Conservation (phyloP, 768 basidiomycete genomes). For the Coprinellus aureogranulatus region DNA sequence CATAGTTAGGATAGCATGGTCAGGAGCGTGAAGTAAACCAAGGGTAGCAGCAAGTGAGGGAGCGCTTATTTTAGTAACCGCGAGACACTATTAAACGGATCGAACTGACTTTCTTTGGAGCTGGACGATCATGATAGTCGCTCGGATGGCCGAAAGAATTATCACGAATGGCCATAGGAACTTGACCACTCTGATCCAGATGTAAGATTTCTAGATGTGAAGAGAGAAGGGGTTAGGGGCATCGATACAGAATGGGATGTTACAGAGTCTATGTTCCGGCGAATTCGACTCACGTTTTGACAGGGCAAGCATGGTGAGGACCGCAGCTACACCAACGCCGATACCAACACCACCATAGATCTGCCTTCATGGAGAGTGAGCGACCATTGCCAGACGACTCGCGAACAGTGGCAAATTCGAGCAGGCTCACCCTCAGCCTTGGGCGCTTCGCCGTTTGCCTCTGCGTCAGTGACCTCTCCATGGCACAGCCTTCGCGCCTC, state of each 20-base stretch:
- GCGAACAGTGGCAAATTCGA: conserved; percentile 4
- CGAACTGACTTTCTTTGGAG: conserved; percentile 61
- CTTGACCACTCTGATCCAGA: conserved; percentile 61
- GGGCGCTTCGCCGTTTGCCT: conserved; percentile 76
- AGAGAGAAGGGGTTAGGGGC: conserved; percentile 14
- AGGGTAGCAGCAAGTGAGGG: conserved; percentile 9
- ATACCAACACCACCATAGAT: conserved; percentile 69
- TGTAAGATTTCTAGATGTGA: conserved; percentile 59
- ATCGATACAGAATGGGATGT: conserved; percentile 16
- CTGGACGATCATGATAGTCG: conserved; percentile 71
- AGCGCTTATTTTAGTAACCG: neutral
- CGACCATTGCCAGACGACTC: neutral
- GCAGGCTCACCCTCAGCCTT: conserved; percentile 53
- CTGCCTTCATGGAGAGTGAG: conserved; percentile 40
- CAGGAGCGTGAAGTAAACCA: no score
- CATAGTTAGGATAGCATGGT: neutral
- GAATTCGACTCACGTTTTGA: conserved; percentile 52
- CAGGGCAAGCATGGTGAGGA: conserved; percentile 56
- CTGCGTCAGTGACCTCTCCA: conserved; percentile 87
- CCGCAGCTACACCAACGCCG: conserved; percentile 47
- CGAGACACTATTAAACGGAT: conserved; percentile 14
- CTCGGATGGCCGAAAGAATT: conserved; percentile 60
- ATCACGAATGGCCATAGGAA: conserved; percentile 74
- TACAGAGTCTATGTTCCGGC: conserved; percentile 15
- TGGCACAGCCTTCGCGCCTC: conserved; percentile 83